Evolutionary conservation across 2,329 filamentous ascomycete genomes (phyloP), one percentile per base, ranked within the genome.

Genomic region (Trichoderma cornu-damae): DNA sequence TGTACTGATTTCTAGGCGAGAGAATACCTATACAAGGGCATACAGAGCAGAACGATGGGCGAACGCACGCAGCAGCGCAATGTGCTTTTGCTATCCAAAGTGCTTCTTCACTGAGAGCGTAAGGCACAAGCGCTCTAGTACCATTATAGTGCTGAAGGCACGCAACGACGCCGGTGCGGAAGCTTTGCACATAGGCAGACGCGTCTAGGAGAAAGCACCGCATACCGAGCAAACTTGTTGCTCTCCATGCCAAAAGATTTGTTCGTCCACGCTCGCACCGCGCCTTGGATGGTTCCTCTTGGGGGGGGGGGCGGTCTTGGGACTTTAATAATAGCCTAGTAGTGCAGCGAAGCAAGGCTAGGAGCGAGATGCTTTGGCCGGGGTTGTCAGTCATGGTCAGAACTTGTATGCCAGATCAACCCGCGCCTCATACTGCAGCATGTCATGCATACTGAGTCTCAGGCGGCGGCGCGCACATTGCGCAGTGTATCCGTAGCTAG

Each of bases 331-430:
- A 26, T 30, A 20, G 16, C 16, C 24, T n/a, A 28, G n/a, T n/a
- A n/a, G n/a, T n/a, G n/a, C 50, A 37, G 20, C 9, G 11, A 54
- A 54, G 40, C 50, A 54, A 32, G 30, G 50, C 30, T 46, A 7
- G 16, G 40, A 37, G 35, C 28, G 50, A 46, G 34, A 52, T 40
- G 48, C 48, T 34, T 58, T 38, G 47, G 55, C 47, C 40, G 30
- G 47, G 46, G 47, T 43, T 22, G 22, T 43, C 9, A 12, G 26
- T 40, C 48, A 40, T 47, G 34, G 35, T 32, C 24, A 38, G n/a
- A n/a, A n/a, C n/a, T n/a, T n/a, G n/a, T 57, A 59, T 59, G 57
- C 57, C 51, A 59, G 57, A 59, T 59, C 51, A 59, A 44, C 28
- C 43, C 57, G 44, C 47, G 44, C 51, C 43, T 58, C 47, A 35